Percentiles rank a stretch among this genome's conserved stretches.
Evolutionary conservation across 2,329 filamentous ascomycete species (phyloP).

Genomic region (Fusarium torreyae): DNA sequence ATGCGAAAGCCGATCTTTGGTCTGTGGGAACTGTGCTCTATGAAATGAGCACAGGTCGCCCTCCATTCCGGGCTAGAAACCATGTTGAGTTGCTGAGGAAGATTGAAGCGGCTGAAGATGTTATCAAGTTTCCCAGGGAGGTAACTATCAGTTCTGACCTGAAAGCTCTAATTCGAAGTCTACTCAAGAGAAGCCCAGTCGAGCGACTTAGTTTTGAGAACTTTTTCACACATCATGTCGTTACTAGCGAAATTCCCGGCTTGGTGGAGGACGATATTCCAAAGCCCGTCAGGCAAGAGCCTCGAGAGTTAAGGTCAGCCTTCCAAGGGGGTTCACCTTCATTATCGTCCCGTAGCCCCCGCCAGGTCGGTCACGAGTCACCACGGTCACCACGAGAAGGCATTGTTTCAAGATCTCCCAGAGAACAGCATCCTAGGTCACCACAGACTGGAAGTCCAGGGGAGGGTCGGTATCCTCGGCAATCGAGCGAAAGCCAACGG

Average conservation of each 20-base stretch:
- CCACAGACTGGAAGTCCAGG: constrained; percentile 62
- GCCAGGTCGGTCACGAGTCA: constrained; percentile 58
- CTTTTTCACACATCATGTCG: constrained; percentile 84
- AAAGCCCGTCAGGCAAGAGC: constrained; percentile 56
- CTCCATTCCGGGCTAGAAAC: constrained; percentile 92
- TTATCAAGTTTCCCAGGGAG: constrained; percentile 85
- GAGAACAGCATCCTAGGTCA: constrained; percentile 59
- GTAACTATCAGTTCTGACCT: constrained; percentile 80
- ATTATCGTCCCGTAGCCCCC: constrained; percentile 50
- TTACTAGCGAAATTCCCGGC: constrained; percentile 83
- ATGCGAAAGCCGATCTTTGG: constrained; percentile 97
- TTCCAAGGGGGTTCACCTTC: constrained; percentile 52
- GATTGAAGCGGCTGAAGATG: constrained; percentile 90
- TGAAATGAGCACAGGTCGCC: constrained; percentile 93
- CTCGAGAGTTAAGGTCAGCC: constrained; percentile 56
- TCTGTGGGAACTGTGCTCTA: constrained; percentile 96
- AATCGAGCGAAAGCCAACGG: constrained; percentile 51
- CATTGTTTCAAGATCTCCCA: constrained; percentile 58
- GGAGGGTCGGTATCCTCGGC: constrained; percentile 55
- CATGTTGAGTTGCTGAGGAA: constrained; percentile 94
- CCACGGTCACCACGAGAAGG: constrained; percentile 53
- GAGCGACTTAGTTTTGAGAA: constrained; percentile 89
- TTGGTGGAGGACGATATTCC: constrained; percentile 83
- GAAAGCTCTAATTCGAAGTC: constrained; percentile 82
- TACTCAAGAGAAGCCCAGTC: constrained; percentile 88